A percentile compares a stretch with the other conserved stretches of the same genome.
phyloP scores from a whole-genome alignment of 768 basidiomycete species.

The Pholiota microspora region DNA sequence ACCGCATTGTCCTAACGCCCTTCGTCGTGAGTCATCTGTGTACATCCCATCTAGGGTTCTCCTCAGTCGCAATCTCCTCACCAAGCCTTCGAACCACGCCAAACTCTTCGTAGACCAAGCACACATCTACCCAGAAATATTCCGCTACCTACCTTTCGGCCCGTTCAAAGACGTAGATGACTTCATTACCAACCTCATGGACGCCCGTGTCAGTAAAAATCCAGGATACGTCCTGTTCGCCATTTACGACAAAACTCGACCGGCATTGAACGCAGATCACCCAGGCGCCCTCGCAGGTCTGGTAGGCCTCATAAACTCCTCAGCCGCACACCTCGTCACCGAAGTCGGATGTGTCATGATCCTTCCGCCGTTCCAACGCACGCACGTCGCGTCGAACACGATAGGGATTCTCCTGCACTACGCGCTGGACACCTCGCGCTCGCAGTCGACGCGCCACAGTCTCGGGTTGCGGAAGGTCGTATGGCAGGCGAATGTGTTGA shows the following conservation, averaged over 20 bases:
- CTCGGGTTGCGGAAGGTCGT: constrained; percentile 60
- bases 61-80: neutral
- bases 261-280: constrained; percentile 2
- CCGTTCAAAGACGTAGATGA: constrained; percentile 39
- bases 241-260: constrained; percentile 48
- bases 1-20: constrained; percentile 45
- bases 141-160: constrained; percentile 47
- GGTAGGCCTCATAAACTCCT: constrained; percentile 49
- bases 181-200: constrained; percentile 33
- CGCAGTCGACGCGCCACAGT: constrained; percentile 3
- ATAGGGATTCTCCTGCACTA: constrained; percentile 49
- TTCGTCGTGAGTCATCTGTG: constrained; percentile 39
- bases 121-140: constrained; percentile 37
- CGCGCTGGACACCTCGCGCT: constrained; percentile 36
- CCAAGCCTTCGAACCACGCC: constrained; percentile 44
- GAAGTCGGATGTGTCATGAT: constrained; percentile 59
- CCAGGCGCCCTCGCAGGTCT: constrained; percentile 45
- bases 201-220: constrained; percentile 32
- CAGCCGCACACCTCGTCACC: constrained; percentile 35
- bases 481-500: constrained; percentile 55
- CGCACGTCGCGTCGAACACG: constrained; percentile 58
- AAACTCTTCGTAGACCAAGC: constrained; percentile 34
- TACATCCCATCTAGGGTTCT: neutral
- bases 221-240: constrained; percentile 43
- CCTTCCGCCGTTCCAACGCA: constrained; percentile 58